A percentile compares a stretch with the other conserved stretches of the same genome.
phyloP scores from a whole-genome alignment of 2,329 filamentous ascomycete genomes.

The Fusarium compactum region DNA sequence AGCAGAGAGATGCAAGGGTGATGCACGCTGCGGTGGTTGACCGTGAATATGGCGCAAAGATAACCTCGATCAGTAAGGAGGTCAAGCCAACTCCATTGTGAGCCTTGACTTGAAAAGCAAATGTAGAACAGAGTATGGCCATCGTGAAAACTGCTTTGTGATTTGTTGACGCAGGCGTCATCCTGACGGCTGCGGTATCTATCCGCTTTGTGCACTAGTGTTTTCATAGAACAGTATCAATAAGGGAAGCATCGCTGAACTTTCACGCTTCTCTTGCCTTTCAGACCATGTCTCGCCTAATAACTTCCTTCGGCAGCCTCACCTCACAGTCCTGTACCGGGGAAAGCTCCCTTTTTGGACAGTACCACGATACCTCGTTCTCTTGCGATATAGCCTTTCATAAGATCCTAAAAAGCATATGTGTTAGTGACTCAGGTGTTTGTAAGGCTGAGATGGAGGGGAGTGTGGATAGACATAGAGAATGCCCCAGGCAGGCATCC shows the following conservation, averaged over 20 bases:
- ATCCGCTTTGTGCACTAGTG: conserved; percentile 17
- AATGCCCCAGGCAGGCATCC: conserved; percentile 43
- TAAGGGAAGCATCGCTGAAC: conserved; percentile 16
- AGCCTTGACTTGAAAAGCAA: conserved; percentile 26
- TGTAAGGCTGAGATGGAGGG: conserved; percentile 39
- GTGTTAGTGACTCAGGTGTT: conserved; percentile 52
- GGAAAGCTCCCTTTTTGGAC: conserved; percentile 93
- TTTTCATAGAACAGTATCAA: conserved; percentile 12
- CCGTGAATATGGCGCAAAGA: conserved; percentile 46
- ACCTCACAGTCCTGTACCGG: conserved; percentile 80
- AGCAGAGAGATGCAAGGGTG: conserved; percentile 35
- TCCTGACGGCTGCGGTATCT: conserved; percentile 23
- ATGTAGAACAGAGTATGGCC: conserved; percentile 20
- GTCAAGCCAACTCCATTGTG: neutral
- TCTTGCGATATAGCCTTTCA: conserved; percentile 98
- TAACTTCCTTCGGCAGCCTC: conserved; percentile 17
- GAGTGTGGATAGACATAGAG: conserved; percentile 33
- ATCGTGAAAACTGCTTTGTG: conserved; percentile 24
- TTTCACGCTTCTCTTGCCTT: conserved; percentile 23
- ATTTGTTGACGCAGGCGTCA: conserved; percentile 43
- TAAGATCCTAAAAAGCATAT: conserved; percentile 74
- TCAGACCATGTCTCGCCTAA: conserved; percentile 21
- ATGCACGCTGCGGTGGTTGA: conserved; percentile 42
- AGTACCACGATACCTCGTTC: conserved; percentile 91
- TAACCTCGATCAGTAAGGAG: conserved; percentile 17